Percentiles rank a stretch among this genome's conserved stretches.
Conservation (phyloP, 768 basidiomycete genomes). For the Trametes villosa region DNA sequence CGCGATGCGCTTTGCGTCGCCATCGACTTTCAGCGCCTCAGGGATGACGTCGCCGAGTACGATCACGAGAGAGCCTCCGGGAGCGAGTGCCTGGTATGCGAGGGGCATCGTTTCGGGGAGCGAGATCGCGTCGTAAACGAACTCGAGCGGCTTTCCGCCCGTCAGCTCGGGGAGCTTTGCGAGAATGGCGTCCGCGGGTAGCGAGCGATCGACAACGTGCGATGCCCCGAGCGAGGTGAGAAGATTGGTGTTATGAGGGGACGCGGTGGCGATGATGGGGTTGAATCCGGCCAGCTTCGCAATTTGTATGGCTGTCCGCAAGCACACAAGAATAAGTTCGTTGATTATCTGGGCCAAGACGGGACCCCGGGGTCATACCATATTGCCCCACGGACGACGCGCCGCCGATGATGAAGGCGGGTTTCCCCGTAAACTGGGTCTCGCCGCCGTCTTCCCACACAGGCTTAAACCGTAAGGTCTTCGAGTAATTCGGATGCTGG, state of each 20-base stretch:
- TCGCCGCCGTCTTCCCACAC: constrained; percentile 25
- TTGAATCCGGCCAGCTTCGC: constrained; percentile 32
- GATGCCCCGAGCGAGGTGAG: constrained; percentile 29
- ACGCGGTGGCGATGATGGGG: constrained; percentile 37
- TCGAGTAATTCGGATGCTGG: background rate
- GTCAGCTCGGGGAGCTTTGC: constrained; percentile 25
- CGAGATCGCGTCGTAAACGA: constrained; percentile 33
- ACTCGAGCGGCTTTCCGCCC: constrained; percentile 23
- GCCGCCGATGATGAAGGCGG: constrained; percentile 34
- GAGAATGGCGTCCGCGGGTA: constrained; percentile 10
- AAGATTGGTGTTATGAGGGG: constrained; percentile 25
- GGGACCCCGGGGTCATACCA: constrained; percentile 9
- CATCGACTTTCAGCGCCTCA: constrained; percentile 3
- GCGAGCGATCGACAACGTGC: constrained; percentile 34
- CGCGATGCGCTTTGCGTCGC: constrained; percentile 19
- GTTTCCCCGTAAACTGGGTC: constrained; percentile 24
- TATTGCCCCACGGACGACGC: constrained; percentile 33
- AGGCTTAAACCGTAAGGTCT: constrained; percentile 5
- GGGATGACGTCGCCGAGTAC: constrained; percentile 18
- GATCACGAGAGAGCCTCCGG: constrained; percentile 27
- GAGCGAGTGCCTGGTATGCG: constrained; percentile 29
- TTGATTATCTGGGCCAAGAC: background rate
- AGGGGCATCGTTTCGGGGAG: constrained; percentile 28
- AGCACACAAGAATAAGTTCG: background rate
- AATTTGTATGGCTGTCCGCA: constrained; percentile 29